These are phyloP conservation scores for Colletotrichum phormii DNA, from an alignment of 2,329 filamentous ascomycete species.

Conservation along the genomic window DNA sequence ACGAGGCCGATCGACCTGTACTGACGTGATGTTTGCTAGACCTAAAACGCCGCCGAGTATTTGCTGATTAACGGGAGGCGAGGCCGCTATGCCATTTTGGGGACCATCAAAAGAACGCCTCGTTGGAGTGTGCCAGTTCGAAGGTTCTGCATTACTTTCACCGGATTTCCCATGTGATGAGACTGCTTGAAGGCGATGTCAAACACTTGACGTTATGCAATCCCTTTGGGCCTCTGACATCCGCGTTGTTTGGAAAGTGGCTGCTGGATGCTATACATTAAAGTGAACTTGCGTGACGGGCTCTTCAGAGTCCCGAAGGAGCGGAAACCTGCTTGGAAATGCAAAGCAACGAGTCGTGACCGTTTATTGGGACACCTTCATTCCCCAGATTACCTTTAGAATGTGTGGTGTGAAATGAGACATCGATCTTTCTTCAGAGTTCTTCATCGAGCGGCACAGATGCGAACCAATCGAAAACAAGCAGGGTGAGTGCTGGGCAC, in stretches of 20 bases:
- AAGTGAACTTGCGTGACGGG: neutral
- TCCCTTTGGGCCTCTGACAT: neutral
- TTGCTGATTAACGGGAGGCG: neutral
- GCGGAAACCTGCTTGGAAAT: neutral
- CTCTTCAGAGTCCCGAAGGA: neutral
- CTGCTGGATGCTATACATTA: neutral
- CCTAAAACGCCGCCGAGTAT: neutral
- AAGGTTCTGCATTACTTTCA: neutral
- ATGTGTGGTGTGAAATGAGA: conserved; percentile 24
- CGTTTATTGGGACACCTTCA: conserved; percentile 1
- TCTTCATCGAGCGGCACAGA: neutral
- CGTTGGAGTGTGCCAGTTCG: neutral
- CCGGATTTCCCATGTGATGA: neutral
- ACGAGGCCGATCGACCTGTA: neutral
- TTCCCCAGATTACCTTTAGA: conserved; percentile 16
- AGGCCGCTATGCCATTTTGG: neutral
- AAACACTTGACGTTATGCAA: neutral
- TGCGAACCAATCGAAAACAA: neutral
- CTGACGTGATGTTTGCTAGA: neutral
- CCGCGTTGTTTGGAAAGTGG: neutral
- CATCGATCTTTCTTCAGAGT: neutral
- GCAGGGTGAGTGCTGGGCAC: neutral
- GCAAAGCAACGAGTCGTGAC: neutral
- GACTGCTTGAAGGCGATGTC: neutral
- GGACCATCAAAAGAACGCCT: neutral